Percentiles rank a stretch among this genome's conserved stretches.
Evolutionary conservation across 2,329 filamentous ascomycete species (phyloP).

Genomic region (Coniochaeta pulveracea): DNA sequence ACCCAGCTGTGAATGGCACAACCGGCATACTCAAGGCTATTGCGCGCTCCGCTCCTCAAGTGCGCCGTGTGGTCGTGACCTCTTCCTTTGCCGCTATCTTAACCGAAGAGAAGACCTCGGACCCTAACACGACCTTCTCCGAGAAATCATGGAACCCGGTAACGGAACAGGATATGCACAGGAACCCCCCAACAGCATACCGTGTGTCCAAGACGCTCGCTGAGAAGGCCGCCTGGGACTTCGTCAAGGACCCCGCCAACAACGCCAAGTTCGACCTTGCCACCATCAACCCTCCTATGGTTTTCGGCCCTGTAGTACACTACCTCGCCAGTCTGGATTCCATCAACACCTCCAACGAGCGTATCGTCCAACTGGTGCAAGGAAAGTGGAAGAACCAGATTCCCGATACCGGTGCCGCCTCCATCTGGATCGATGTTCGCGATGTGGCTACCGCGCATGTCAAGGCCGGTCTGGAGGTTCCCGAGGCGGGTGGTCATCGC

Average conservation of each 20-base stretch:
- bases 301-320: conserved; percentile 41
- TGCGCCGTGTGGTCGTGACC: conserved; percentile 60
- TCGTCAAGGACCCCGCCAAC: conserved; percentile 23
- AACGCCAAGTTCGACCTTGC: conserved; percentile 36
- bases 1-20: conserved; percentile 46
- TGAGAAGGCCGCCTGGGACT: conserved; percentile 42
- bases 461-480: conserved; percentile 32
- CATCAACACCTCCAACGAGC: conserved; percentile 43
- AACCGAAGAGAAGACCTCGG: conserved; percentile 21
- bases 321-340: conserved; percentile 29
- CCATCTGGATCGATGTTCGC: conserved; percentile 43
- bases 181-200: conserved; percentile 32
- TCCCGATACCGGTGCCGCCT: conserved; percentile 26
- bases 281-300: conserved; percentile 39
- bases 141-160: conserved; percentile 44
- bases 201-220: conserved; percentile 43
- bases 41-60: conserved; percentile 40
- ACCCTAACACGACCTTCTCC: conserved; percentile 28
- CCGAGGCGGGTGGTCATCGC: conserved; percentile 35
- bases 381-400: conserved; percentile 36
- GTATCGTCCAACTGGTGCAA: conserved; percentile 36
- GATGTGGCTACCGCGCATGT: conserved; percentile 44
- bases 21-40: conserved; percentile 64
- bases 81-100: conserved; percentile 44
- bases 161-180: conserved; percentile 30